These are phyloP conservation scores for Termitomyces sp. DNA, from an alignment of 768 basidiomycete species.

Conservation along the genomic window DNA sequence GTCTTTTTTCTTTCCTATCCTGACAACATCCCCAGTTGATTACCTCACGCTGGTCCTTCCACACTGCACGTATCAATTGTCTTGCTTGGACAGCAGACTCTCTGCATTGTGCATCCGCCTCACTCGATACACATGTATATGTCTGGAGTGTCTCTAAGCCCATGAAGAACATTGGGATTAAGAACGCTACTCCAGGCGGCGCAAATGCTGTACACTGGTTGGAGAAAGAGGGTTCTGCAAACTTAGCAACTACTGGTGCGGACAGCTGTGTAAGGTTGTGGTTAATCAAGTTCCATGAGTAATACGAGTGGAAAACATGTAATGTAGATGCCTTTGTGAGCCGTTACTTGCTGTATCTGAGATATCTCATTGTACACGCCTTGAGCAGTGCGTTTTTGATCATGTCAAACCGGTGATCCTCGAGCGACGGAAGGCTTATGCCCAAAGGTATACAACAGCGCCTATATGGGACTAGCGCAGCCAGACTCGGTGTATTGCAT, in stretches of 20 bases:
- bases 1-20: background rate
- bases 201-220: slow-evolving; percentile 81
- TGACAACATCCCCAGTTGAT: slow-evolving; percentile 38
- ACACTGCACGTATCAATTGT: slow-evolving; percentile 75
- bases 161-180: slow-evolving; percentile 71
- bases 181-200: slow-evolving; percentile 84
- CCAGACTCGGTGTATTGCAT: slow-evolving; percentile 61
- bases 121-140: slow-evolving; percentile 91
- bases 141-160: slow-evolving; percentile 76
- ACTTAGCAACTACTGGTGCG: slow-evolving; percentile 68
- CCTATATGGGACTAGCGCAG: background rate
- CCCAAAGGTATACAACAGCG: background rate
- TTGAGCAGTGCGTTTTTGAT: no score
- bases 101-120: slow-evolving; percentile 77
- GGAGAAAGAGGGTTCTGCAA: slow-evolving; percentile 34
- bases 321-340: background rate
- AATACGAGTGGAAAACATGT: background rate
- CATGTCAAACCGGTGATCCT: no score
- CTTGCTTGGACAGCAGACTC: slow-evolving; percentile 74
- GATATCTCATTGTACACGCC: background rate
- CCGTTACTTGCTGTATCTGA: background rate
- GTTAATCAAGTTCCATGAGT: slow-evolving; percentile 49
- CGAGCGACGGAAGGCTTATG: background rate
- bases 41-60: slow-evolving; percentile 81
- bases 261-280: slow-evolving; percentile 78